phyloP scores from a whole-genome alignment of 129 eudicot species.

The Cynara cardunculus region DNA sequence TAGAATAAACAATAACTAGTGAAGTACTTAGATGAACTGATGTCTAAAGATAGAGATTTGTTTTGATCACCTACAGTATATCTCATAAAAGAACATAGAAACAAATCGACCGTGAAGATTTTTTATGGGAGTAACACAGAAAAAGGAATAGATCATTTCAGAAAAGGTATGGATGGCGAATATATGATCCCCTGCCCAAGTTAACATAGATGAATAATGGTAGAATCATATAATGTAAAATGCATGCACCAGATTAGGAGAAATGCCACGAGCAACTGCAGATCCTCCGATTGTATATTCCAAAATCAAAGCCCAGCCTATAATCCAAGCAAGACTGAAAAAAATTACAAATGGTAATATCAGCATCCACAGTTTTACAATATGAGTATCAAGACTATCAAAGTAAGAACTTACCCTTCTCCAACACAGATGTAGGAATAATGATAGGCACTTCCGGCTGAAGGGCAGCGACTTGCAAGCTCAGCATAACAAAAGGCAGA shows the following conservation, averaged over 20 bases:
- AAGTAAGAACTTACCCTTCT: conserved; percentile 63
- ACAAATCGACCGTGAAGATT: not conserved
- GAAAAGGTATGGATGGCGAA: not conserved
- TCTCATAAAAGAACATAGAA: not conserved
- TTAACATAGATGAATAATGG: not conserved
- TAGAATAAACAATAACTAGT: not conserved
- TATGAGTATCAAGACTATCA: not conserved
- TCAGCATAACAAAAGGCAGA: conserved; percentile 99
- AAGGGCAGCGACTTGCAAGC: conserved; percentile 98
- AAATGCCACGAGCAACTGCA: conserved; percentile 96
- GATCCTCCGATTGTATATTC: conserved; percentile 98
- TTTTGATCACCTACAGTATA: not conserved
- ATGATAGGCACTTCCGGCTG: conserved; percentile 99
- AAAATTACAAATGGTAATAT: not conserved
- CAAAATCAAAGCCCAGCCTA: conserved; percentile 97
- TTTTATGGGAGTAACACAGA: no score
- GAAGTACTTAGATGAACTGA: not conserved
- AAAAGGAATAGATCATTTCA: not conserved
- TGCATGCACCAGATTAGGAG: conserved; percentile 83
- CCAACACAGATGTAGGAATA: conserved; percentile 95
- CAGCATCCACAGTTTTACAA: not conserved
- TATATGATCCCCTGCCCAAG: not conserved
- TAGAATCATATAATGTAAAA: not conserved
- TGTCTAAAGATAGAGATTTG: not conserved
- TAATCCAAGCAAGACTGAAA: conserved; percentile 91